These are phyloP conservation scores for Hansenula sp. DNA, from an alignment of 1,139 yeast genomes.

Conservation along the genomic window DNA sequence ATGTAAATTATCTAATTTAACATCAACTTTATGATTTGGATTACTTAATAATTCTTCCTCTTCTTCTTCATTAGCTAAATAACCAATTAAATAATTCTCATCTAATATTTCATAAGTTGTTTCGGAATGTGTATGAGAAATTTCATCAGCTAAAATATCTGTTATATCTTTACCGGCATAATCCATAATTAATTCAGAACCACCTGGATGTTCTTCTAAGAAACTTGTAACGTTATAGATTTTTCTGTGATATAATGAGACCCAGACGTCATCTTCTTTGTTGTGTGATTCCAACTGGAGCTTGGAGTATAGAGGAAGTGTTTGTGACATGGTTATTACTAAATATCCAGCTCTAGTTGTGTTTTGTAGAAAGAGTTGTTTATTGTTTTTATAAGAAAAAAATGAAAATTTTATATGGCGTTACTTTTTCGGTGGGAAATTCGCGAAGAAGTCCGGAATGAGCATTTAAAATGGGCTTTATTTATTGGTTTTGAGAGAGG, in stretches of 20 bases:
- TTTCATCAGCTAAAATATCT: conserved; percentile 63
- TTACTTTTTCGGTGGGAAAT: no score
- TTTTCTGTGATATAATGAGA: conserved; percentile 68
- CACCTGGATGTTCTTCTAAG: conserved; percentile 85
- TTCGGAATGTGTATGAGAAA: conserved; percentile 75
- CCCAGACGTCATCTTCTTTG: conserved; percentile 62
- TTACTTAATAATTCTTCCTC: conserved; percentile 46
- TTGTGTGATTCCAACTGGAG: conserved; percentile 45
- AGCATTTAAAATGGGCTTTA: no score
- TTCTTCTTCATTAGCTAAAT: conserved; percentile 59
- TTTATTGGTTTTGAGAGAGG: no score
- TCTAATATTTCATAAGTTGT: conserved; percentile 85
- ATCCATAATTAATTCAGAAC: conserved; percentile 67
- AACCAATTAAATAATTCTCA: conserved; percentile 62
- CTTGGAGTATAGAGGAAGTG: conserved; percentile 39
- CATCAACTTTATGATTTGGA: conserved; percentile 34
- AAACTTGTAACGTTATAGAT: conserved; percentile 80
- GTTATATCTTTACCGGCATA: conserved; percentile 86
- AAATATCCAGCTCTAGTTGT: no score
- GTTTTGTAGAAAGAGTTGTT: no score
- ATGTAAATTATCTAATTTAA: conserved; percentile 26
- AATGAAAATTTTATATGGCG: no score
- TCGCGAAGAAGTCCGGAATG: no score
- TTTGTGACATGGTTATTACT: conserved; percentile 12
- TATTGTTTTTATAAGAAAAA: no score